Base-by-base conservation (phyloP, 148 eudicot genomes). In the Tetragonia tetragonoides region DNA sequence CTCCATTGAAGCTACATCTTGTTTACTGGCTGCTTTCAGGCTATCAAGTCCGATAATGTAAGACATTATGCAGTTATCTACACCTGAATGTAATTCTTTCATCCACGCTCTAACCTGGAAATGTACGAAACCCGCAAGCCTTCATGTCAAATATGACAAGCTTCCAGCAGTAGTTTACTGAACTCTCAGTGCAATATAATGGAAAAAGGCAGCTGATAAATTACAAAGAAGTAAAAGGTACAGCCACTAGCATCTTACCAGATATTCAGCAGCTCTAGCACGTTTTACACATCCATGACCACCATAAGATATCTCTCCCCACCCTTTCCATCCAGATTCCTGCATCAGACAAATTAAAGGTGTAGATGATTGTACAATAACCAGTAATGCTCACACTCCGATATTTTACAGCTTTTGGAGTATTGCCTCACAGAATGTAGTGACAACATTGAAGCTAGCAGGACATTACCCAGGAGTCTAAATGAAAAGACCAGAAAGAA, bases 301-400 rank as follows among this genome's bases (percentile, higher is more conserved):
- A n/a, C 99, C 99, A 83, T 90, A 96, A 51, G 99, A 96, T 83
- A 96, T 91, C 83, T 96, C 99, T 81, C 97, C 99, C 99, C 99
- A 96, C 47, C 97, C 99, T 87, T 89, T 96, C 99, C 99, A 96
- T 80, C 99, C 99, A 82, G 78, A 76, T 73, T 90, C 95, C 99
- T 95, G 75, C 47, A 65, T 38, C 47, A 78, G 24, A 68, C 38
- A 75, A 57, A 37, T 39, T 41, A 21, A 20, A 60, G 53, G 62
- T 38, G 15, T 11, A 24, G 23, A 42, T 39, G 44, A 42, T 16
- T 53, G 53, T 17, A 38, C 11, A 17, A 34, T 46, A 6, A 47
- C 40, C 40, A 42, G 18, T 42, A 41, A 3, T n/a, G 37, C 47
- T 28, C 34, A 54, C 3, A 41, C 24, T 28, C 21, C 51, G 6